Conservation (phyloP, 371 early-diverging fungal species). For the Thermomucor indicae-seudaticae region DNA sequence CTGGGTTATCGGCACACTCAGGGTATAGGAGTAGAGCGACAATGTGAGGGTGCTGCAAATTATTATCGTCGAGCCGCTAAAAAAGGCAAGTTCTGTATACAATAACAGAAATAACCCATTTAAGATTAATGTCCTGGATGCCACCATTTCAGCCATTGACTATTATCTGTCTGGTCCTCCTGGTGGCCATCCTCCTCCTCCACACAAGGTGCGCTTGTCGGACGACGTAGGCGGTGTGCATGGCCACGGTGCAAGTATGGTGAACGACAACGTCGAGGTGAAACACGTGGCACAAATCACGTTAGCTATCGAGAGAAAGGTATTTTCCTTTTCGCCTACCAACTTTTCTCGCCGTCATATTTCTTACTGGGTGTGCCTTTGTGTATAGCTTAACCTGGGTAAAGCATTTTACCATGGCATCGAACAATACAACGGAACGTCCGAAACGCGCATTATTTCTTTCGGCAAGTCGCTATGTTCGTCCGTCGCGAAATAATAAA, state of each 20-base stretch:
- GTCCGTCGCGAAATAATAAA: slow-evolving; percentile 17
- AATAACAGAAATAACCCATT: neutral
- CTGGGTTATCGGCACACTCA: slow-evolving; percentile 79
- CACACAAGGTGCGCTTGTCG: slow-evolving; percentile 62
- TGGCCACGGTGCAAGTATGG: slow-evolving; percentile 66
- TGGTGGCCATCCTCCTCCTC: slow-evolving; percentile 72
- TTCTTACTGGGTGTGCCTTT: too few relatives aligned
- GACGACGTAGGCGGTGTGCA: slow-evolving; percentile 81
- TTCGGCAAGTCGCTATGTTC: slow-evolving; percentile 42
- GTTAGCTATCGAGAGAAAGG: too few relatives aligned
- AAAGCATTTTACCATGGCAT: slow-evolving; percentile 78
- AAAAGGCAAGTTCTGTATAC: slow-evolving; percentile 43
- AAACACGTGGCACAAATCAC: too few relatives aligned
- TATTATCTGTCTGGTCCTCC: slow-evolving; percentile 77
- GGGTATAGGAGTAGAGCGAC: slow-evolving; percentile 80
- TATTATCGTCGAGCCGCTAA: slow-evolving; percentile 82
- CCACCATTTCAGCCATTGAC: slow-evolving; percentile 54
- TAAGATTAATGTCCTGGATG: neutral
- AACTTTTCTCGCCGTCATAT: too few relatives aligned
- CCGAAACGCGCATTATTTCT: slow-evolving; percentile 56
- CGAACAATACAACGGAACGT: slow-evolving; percentile 62
- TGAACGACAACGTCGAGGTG: too few relatives aligned
- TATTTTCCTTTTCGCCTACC: too few relatives aligned
- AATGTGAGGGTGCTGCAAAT: slow-evolving; percentile 70
- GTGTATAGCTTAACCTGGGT: slow-evolving; percentile 61